Conservation (phyloP, 352 stramenopile species). For the Pythium pyrilobum region DNA sequence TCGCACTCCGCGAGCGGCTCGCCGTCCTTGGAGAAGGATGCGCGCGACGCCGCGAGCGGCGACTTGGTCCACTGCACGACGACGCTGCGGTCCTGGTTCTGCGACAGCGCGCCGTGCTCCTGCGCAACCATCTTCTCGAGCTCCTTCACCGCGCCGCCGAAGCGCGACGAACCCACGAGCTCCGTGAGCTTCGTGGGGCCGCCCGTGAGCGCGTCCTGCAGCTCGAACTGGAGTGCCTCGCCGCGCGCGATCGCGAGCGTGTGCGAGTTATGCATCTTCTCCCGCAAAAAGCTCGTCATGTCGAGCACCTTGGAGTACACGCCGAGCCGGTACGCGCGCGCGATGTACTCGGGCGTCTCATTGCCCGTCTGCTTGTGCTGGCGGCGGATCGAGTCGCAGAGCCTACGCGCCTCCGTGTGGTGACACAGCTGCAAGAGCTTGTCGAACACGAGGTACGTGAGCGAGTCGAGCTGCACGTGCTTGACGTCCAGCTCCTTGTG, state of each 20-base stretch:
- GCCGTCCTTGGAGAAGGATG: conserved; percentile 37
- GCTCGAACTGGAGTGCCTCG: conserved; percentile 49
- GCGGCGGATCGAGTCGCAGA: conserved; percentile 41
- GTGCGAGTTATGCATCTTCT: conserved; percentile 73
- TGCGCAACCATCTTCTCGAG: conserved; percentile 39
- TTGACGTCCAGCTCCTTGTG: conserved; percentile 81
- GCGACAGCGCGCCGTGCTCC: conserved; percentile 28
- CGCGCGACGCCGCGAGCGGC: conserved; percentile 26
- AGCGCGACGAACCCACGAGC: conserved; percentile 32
- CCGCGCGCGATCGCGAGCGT: conserved; percentile 59
- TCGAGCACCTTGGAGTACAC: conserved; percentile 83
- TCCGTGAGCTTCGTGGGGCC: conserved; percentile 45
- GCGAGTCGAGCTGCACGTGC: conserved; percentile 81
- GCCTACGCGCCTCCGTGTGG: conserved; percentile 41
- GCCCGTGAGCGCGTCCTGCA: conserved; percentile 41
- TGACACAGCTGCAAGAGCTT: conserved; percentile 66
- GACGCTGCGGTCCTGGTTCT: conserved; percentile 80
- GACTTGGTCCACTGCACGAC: conserved; percentile 60
- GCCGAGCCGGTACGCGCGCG: conserved; percentile 69
- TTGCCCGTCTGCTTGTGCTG: conserved; percentile 50
- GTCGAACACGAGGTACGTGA: conserved; percentile 81
- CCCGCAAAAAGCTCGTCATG: conserved; percentile 73
- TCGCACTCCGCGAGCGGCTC: conserved; percentile 56
- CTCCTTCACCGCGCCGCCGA: conserved; percentile 28
- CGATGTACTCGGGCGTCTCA: conserved; percentile 81